Evolutionary conservation across 2,329 filamentous ascomycete genomes (phyloP), one percentile per base, ranked within the genome.

Genomic region (Lachnellula subtilissima): DNA sequence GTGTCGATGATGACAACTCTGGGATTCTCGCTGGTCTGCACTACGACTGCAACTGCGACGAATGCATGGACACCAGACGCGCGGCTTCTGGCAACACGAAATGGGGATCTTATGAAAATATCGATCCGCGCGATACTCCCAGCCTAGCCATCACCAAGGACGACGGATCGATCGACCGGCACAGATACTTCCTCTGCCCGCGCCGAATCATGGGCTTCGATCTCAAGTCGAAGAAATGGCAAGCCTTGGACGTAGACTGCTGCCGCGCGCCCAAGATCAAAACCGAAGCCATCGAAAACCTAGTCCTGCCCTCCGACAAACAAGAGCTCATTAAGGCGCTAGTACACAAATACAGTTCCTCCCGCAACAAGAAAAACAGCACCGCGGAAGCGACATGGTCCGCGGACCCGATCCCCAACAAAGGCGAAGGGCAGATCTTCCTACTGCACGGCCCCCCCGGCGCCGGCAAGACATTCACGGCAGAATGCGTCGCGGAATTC

Each of bases 401-500:
- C 11, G 59, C 62, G 0, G 63, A 65, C 39, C 53, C 56, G 2
- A 61, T 65, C 39, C 50, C 57, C 14, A 56, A 56, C 12, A 65
- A 65, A 54, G 62, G 62, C 7, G 61, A 64, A 42, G 64, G 64
- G 3, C 61, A 59, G 42, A 62, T 65, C 7, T 61, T 65, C 50
- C 43, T 65, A 1, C 48, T 65, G 4, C 62, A 65, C 17, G 63
- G 62, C 1, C 52, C 61, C 22, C 61, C 63, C 22, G 64, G 63
- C 6, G 58, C 56, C 1, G 64, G 64, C 6, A 66, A 66, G 45
- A 66, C 63, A 7, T 56, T 56, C 36, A 61, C 58, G 8, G 54
- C 57, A 42, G 65, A 66, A 53, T 66, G 59, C 36, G 59, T 65
- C 7, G 64, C 67, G 3, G 67, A 69, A 42, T 60, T 59, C 25